Evolutionary conservation across 2,329 filamentous ascomycete genomes (phyloP).

Genomic region (Teratosphaeria nubilosa): DNA sequence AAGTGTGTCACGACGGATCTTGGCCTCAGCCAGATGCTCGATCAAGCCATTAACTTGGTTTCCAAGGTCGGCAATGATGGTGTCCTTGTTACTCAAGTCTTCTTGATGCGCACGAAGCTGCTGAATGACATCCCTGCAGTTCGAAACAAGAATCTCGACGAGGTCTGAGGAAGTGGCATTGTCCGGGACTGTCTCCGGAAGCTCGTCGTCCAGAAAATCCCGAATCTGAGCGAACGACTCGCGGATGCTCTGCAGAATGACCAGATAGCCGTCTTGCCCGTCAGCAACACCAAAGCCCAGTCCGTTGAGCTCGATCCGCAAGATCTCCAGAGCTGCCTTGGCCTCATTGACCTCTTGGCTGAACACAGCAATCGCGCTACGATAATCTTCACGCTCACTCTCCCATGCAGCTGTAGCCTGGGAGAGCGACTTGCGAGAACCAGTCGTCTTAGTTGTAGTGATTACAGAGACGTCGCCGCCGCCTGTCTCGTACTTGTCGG

Average conservation of each 20-base stretch:
- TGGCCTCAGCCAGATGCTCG: slow-evolving; percentile 25
- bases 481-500: neutral
- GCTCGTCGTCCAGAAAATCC: slow-evolving; percentile 28
- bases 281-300: slow-evolving; percentile 26
- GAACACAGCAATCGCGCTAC: slow-evolving; percentile 32
- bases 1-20: slow-evolving; percentile 28
- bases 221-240: slow-evolving; percentile 32
- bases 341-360: slow-evolving; percentile 29
- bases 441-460: neutral
- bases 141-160: slow-evolving; percentile 28
- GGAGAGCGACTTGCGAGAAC: slow-evolving; percentile 3
- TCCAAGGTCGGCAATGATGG: slow-evolving; percentile 24
- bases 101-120: slow-evolving; percentile 27
- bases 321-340: slow-evolving; percentile 30
- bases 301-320: slow-evolving; percentile 35
- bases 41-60: slow-evolving; percentile 27
- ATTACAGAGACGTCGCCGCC: slow-evolving; percentile 1
- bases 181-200: slow-evolving; percentile 29
- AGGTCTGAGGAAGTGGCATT: slow-evolving; percentile 31
- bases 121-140: slow-evolving; percentile 24
- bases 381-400: slow-evolving; percentile 24
- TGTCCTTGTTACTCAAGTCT: slow-evolving; percentile 25
- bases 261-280: slow-evolving; percentile 15
- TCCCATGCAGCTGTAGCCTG: slow-evolving; percentile 10
- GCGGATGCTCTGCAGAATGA: slow-evolving; percentile 32